These are phyloP conservation scores for Alternaria ethzedia DNA, from an alignment of 2,329 filamentous ascomycete species.

Conservation along the genomic window DNA sequence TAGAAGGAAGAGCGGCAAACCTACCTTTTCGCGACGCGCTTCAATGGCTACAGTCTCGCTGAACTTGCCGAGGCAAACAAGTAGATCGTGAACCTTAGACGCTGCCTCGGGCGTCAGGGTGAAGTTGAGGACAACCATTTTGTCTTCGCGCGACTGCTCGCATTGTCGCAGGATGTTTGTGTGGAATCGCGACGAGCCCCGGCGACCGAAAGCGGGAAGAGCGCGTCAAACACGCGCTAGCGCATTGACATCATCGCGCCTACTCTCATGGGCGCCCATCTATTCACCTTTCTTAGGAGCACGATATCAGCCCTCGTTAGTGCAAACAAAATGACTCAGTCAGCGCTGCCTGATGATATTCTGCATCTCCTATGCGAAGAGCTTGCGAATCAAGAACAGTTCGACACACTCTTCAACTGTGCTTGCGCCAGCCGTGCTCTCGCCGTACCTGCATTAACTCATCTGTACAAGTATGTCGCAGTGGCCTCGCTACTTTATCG, in stretches of 20 bases:
- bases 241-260: constrained; percentile 19
- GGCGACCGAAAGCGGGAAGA: constrained; percentile 21
- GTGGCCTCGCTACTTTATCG: background rate
- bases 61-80: constrained; percentile 79
- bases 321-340: constrained; percentile 29
- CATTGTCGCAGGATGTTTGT: constrained; percentile 12
- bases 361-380: constrained; percentile 67
- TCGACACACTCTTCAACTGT: constrained; percentile 66
- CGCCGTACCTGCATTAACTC: constrained; percentile 64
- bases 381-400: constrained; percentile 63
- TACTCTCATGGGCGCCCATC: constrained; percentile 3
- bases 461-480: constrained; percentile 65
- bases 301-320: background rate
- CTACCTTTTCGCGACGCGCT: constrained; percentile 70
- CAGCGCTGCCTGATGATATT: constrained; percentile 62
- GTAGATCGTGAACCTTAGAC: constrained; percentile 71
- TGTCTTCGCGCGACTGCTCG: constrained; percentile 12
- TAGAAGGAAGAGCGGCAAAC: constrained; percentile 22
- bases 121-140: constrained; percentile 66
- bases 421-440: constrained; percentile 63
- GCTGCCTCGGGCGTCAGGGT: constrained; percentile 77
- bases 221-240: constrained; percentile 30
- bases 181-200: background rate
- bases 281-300: background rate
- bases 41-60: constrained; percentile 80